Evolutionary conservation across 805 yeast genomes (phyloP).

Genomic region (Candida pseudofarinosa): DNA sequence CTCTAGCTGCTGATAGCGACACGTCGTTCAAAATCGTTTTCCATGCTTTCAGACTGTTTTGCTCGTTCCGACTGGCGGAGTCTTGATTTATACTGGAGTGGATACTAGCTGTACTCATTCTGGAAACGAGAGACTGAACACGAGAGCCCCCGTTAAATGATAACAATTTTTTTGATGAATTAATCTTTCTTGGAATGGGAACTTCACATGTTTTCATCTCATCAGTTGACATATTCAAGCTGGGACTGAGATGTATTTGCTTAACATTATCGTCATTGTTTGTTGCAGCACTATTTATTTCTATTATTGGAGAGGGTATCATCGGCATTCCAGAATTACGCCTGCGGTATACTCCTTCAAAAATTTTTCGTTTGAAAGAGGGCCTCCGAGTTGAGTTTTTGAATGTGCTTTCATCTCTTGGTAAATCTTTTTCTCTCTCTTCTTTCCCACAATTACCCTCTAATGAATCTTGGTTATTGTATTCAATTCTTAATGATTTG

Average conservation of each 20-base stretch:
- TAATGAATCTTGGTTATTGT: neutral
- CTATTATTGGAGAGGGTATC: conserved; percentile 7
- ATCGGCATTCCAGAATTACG: neutral
- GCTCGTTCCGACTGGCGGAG: neutral
- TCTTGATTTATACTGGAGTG: neutral
- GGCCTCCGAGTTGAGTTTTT: neutral
- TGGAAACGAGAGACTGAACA: conserved; percentile 4
- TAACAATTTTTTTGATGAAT: neutral
- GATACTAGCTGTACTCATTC: neutral
- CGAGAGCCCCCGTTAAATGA: conserved; percentile 1
- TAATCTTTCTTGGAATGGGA: neutral
- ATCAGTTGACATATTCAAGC: neutral
- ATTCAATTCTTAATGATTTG: neutral
- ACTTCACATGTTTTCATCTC: neutral
- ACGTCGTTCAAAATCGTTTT: conserved; percentile 28
- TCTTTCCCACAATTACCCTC: neutral
- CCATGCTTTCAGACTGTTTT: conserved; percentile 19
- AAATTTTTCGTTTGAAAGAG: neutral
- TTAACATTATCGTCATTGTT: neutral
- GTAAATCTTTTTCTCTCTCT: neutral
- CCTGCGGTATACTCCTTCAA: neutral
- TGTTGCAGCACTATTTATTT: conserved; percentile 3
- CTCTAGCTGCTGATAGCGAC: conserved; percentile 33
- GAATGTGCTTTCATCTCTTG: neutral
- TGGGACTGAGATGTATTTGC: neutral